Evolutionary conservation across 768 basidiomycete genomes (phyloP).

Genomic region (Hirschioporus abietinus): DNA sequence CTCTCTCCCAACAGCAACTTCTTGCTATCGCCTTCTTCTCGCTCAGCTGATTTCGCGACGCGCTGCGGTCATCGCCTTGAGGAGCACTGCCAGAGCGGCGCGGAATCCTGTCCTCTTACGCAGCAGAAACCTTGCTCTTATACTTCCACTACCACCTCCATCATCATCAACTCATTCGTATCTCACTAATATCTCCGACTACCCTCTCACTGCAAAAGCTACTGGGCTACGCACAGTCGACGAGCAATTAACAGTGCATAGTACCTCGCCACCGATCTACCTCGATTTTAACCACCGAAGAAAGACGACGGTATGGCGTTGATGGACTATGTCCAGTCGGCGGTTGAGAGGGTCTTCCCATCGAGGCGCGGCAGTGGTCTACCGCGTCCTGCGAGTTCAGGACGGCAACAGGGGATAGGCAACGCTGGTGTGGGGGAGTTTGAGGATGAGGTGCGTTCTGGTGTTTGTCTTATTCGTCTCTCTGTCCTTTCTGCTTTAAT

Average conservation of each 20-base stretch:
- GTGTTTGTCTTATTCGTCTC: not conserved
- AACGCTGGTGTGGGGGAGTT: not conserved
- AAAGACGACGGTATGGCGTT: not conserved
- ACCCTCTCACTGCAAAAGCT: not conserved
- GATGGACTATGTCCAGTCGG: constrained; percentile 2
- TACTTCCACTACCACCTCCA: not conserved
- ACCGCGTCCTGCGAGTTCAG: not conserved
- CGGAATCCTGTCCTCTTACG: not conserved
- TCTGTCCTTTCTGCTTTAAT: not conserved
- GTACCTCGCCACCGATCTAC: not conserved
- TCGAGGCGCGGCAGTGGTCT: not conserved
- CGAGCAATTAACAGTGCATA: not conserved
- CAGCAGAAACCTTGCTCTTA: not conserved
- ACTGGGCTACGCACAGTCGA: not conserved
- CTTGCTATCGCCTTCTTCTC: no score
- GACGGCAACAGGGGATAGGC: not conserved
- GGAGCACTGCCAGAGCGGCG: not conserved
- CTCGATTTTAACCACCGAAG: not conserved
- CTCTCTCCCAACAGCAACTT: no score
- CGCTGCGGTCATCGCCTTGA: constrained; percentile 7
- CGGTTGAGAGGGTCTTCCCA: constrained; percentile 1
- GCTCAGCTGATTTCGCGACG: constrained; percentile 6
- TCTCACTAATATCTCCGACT: not conserved
- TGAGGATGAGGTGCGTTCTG: not conserved
- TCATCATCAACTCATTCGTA: not conserved